A percentile compares a stretch with the other conserved stretches of the same genome.
These are phyloP conservation scores for Forsythia viridissima DNA, from an alignment of 257 asterid species.

Conservation along the genomic window DNA sequence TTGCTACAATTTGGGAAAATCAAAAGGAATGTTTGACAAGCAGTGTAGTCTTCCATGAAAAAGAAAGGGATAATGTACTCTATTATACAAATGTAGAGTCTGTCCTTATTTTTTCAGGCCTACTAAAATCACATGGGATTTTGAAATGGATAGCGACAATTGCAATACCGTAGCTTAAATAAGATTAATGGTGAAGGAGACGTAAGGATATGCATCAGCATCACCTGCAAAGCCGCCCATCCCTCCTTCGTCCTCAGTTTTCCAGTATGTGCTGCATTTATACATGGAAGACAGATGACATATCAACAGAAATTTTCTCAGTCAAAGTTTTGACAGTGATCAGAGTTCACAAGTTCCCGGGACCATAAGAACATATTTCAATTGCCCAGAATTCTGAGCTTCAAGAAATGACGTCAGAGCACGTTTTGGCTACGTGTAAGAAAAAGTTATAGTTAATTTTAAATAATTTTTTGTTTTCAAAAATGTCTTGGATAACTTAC, in stretches of 20 bases:
- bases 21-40: constrained; percentile 24
- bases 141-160: constrained; percentile 17
- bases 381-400: background rate
- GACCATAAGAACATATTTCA: background rate
- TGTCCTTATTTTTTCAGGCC: constrained; percentile 10
- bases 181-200: constrained; percentile 56
- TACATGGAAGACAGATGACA: background rate
- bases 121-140: background rate
- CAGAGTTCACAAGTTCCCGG: background rate
- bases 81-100: constrained; percentile 12
- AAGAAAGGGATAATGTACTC: constrained; percentile 26
- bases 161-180: constrained; percentile 25
- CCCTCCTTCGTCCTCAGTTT: constrained; percentile 46
- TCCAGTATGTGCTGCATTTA: constrained; percentile 44
- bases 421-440: background rate
- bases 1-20: constrained; percentile 1
- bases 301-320: constrained; percentile 1
- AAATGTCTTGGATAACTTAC: background rate
- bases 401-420: background rate
- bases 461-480: background rate
- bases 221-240: constrained; percentile 45
- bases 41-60: constrained; percentile 30
- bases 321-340: background rate
- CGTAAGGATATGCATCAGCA: constrained; percentile 46
- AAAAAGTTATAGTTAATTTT: no score